phyloP scores from a whole-genome alignment of 1,139 yeast species.

The Pichia sp. region DNA sequence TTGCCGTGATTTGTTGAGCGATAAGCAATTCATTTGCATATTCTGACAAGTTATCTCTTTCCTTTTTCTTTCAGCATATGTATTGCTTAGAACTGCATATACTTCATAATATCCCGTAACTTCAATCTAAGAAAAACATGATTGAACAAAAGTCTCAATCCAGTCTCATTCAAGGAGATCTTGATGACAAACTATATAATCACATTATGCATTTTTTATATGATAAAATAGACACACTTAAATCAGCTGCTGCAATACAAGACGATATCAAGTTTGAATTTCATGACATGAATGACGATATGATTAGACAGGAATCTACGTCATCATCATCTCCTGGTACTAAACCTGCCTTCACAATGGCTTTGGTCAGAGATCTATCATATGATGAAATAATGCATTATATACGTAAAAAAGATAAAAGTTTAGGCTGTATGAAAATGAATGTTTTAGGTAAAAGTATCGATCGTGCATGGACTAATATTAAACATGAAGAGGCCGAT shows the following conservation, averaged over 20 bases:
- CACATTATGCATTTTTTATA: conserved; percentile 28
- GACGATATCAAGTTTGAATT: conserved; percentile 13
- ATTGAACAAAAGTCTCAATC: conserved; percentile 14
- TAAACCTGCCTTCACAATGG: conserved; percentile 28
- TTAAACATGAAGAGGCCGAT: conserved; percentile 29
- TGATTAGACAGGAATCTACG: background rate
- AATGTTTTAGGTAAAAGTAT: conserved; percentile 38
- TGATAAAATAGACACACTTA: conserved; percentile 26
- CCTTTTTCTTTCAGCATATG: too few relatives aligned
- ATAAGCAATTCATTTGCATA: too few relatives aligned
- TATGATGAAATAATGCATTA: conserved; percentile 46
- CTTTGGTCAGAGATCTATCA: conserved; percentile 54
- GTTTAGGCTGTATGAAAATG: conserved; percentile 63
- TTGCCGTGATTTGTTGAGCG: too few relatives aligned
- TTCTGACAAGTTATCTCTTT: too few relatives aligned
- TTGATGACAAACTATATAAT: conserved; percentile 31
- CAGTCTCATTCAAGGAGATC: conserved; percentile 26
- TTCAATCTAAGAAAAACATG: background rate
- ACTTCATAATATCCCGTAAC: too few relatives aligned
- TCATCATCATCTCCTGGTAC: conserved; percentile 3
- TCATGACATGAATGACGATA: background rate
- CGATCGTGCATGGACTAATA: conserved; percentile 34
- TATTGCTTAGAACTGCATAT: too few relatives aligned
- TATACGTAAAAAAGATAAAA: conserved; percentile 54
- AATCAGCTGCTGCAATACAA: conserved; percentile 15